Percentiles rank a stretch among this genome's conserved stretches.
These are phyloP conservation scores for Plasmopara viticola DNA, from an alignment of 352 stramenopile genomes.

Conservation along the genomic window DNA sequence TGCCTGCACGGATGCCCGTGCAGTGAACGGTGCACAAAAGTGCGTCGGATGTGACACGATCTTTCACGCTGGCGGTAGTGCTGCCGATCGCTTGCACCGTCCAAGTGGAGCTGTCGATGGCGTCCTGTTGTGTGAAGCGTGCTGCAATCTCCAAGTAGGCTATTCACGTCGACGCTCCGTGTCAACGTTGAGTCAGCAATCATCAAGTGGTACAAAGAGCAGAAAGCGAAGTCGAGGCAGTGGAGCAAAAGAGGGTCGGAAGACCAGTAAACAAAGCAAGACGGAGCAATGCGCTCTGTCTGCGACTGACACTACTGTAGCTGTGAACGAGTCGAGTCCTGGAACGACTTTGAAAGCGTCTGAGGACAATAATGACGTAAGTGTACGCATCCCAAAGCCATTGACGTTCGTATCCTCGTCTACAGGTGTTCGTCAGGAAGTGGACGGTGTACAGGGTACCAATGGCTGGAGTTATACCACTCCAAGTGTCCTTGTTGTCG, in stretches of 20 bases:
- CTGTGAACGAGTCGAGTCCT: conserved; percentile 1
- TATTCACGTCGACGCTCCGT: conserved; percentile 18
- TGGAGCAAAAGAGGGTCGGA: conserved; percentile 7
- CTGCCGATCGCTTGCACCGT: conserved; percentile 10
- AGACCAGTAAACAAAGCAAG: conserved; percentile 19
- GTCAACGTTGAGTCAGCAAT: background rate
- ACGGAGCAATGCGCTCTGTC: background rate
- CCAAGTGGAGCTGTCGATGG: conserved; percentile 19
- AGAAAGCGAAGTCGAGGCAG: conserved; percentile 19
- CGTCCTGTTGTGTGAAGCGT: conserved; percentile 31
- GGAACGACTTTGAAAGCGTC: conserved; percentile 11
- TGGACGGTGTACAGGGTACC: conserved; percentile 17
- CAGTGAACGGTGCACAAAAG: conserved; percentile 4
- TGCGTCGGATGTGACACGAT: conserved; percentile 35
- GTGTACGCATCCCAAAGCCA: conserved; percentile 26
- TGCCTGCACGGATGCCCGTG: conserved; percentile 18
- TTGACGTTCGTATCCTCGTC: conserved; percentile 22
- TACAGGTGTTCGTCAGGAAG: conserved; percentile 12
- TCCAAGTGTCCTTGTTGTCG: conserved; percentile 30
- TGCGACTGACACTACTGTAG: conserved; percentile 1
- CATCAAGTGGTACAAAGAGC: background rate
- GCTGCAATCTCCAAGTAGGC: conserved; percentile 26
- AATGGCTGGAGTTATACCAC: conserved; percentile 20
- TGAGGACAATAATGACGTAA: conserved; percentile 9
- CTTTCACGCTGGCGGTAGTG: conserved; percentile 14